Conservation (phyloP, 1,284 basidiomycete species). For the Heterobasidion annosum region DNA sequence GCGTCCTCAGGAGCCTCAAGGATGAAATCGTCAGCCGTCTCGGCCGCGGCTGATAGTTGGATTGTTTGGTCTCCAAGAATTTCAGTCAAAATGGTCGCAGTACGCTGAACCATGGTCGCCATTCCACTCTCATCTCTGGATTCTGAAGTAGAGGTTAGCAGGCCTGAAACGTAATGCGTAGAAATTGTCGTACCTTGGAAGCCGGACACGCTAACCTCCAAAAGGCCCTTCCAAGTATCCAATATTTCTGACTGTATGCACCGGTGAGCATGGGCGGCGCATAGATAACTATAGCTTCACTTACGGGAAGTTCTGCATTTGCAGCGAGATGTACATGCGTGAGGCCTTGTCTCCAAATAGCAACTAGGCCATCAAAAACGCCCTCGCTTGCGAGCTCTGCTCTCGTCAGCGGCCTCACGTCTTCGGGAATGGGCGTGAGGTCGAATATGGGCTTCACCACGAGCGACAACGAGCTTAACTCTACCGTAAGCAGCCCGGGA, state of each 20-base stretch:
- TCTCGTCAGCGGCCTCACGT: constrained; percentile 43
- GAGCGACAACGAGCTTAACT: constrained; percentile 37
- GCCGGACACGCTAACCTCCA: constrained; percentile 26
- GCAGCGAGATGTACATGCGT: constrained; percentile 30
- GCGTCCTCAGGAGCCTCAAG: constrained; percentile 10
- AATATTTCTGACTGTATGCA: constrained; percentile 23
- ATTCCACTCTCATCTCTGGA: constrained; percentile 21
- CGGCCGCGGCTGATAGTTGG: constrained; percentile 27
- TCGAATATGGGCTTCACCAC: constrained; percentile 42
- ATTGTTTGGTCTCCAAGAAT: constrained; percentile 46
- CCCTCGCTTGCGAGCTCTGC: constrained; percentile 47
- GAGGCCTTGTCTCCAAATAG: constrained; percentile 46
- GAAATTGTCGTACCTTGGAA: constrained; percentile 14
- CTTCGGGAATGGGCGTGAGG: constrained; percentile 37
- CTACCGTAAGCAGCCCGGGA: constrained; percentile 51
- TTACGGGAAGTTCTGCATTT: constrained; percentile 29
- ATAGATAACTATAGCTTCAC: constrained; percentile 13
- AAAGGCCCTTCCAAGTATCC: constrained; percentile 31
- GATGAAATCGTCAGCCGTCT: not conserved
- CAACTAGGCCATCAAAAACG: constrained; percentile 43
- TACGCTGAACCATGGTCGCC: constrained; percentile 30
- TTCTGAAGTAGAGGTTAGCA: constrained; percentile 15
- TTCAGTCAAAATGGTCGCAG: constrained; percentile 33
- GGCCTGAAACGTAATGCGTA: constrained; percentile 1
- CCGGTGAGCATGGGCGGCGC: constrained; percentile 5